These are phyloP conservation scores for Asterella californica DNA, from an alignment of 225 moss, liverwort and hornwort genomes.

Conservation along the genomic window DNA sequence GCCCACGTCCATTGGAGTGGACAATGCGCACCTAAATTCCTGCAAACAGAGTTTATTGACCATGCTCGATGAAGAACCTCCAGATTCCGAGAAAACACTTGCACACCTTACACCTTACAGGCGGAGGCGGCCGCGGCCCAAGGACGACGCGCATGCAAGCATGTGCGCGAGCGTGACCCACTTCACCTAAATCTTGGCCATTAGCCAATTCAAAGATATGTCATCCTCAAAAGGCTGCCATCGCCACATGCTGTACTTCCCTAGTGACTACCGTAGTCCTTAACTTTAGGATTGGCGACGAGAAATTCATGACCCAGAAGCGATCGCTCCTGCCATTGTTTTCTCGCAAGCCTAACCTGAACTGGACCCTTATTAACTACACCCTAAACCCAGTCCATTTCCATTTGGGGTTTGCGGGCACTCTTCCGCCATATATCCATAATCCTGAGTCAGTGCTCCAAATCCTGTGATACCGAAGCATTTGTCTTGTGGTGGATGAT, in stretches of 20 bases:
- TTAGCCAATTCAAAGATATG: background rate
- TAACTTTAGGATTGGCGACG: background rate
- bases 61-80: background rate
- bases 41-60: conserved; percentile 3
- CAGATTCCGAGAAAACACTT: background rate
- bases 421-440: too few relatives aligned
- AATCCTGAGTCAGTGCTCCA: too few relatives aligned
- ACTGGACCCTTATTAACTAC: too few relatives aligned
- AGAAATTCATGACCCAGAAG: background rate
- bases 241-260: background rate
- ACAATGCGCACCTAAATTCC: background rate
- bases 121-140: background rate
- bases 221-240: background rate
- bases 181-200: conserved; percentile 5
- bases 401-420: too few relatives aligned
- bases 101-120: background rate
- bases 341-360: too few relatives aligned
- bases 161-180: conserved; percentile 11
- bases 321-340: too few relatives aligned
- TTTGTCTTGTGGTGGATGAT: too few relatives aligned
- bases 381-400: too few relatives aligned
- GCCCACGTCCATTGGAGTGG: conserved; percentile 12
- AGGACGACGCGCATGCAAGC: conserved; percentile 8
- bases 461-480: too few relatives aligned
- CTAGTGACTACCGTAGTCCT: background rate